phyloP scores from a whole-genome alignment of 83 land plant species.

The Diphasiastrum complanatum region DNA sequence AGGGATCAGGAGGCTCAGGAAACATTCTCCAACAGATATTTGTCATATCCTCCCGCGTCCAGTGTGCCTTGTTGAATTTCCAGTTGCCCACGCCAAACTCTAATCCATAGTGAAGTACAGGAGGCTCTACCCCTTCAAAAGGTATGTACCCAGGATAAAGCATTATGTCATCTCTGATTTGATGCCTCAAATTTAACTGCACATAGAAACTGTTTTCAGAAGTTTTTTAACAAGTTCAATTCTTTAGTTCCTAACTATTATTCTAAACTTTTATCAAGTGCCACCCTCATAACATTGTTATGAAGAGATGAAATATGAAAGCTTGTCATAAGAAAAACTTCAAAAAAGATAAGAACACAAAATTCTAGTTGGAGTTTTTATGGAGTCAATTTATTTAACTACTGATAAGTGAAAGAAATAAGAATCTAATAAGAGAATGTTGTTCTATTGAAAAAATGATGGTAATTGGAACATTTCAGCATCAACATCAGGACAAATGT shows the following conservation, averaged over 20 bases:
- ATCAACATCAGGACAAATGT: too few species aligned
- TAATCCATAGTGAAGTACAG: slow-evolving; percentile 87
- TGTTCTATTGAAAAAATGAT: too few species aligned
- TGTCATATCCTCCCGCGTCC: slow-evolving; percentile 63
- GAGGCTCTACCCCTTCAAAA: slow-evolving; percentile 46
- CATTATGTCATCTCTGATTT: slow-evolving; percentile 52
- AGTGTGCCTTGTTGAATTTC: slow-evolving; percentile 86
- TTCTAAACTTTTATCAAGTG: too few species aligned
- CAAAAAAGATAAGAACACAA: too few species aligned
- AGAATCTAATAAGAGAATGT: too few species aligned
- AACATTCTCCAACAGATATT: slow-evolving; percentile 82
- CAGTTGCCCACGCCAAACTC: slow-evolving; percentile 68
- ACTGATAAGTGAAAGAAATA: too few species aligned
- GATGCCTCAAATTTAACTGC: slow-evolving; percentile 74
- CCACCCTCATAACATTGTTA: too few species aligned
- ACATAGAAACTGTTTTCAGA: slow-evolving; percentile 2
- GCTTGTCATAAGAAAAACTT: too few species aligned
- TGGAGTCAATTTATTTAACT: too few species aligned
- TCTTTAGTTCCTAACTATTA: background rate
- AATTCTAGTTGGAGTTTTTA: too few species aligned
- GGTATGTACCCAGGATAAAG: slow-evolving; percentile 90
- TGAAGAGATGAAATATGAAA: too few species aligned
- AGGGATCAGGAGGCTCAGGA: slow-evolving; percentile 82
- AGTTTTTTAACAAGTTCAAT: background rate
- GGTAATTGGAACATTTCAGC: too few species aligned